Percentiles rank a stretch among this genome's conserved stretches.
phyloP scores from a whole-genome alignment of 2,329 filamentous ascomycete genomes.

The Aspergillus tubingensis region DNA sequence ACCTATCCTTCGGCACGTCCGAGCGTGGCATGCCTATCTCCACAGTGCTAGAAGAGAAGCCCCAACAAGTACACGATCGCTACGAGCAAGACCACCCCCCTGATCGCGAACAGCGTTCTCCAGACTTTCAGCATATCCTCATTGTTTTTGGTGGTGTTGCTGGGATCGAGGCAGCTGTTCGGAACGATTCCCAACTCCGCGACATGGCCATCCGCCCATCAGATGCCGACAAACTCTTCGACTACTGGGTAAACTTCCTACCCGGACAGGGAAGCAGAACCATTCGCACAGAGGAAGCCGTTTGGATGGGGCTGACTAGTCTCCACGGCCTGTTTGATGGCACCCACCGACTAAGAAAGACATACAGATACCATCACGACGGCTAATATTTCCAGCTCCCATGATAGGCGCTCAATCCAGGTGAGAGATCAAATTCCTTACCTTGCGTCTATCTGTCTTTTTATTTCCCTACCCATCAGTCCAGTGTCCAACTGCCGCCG shows the following conservation, averaged over 20 bases:
- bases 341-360: slow-evolving; percentile 18
- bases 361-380: slow-evolving; percentile 1
- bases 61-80: neutral
- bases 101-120: neutral
- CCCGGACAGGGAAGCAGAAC: slow-evolving; percentile 79
- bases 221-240: slow-evolving; percentile 72
- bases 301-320: slow-evolving; percentile 73
- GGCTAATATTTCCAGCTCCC: neutral
- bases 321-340: slow-evolving; percentile 58
- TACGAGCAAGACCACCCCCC: neutral
- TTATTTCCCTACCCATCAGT: neutral
- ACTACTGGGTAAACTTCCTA: slow-evolving; percentile 80
- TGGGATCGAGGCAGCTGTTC: neutral
- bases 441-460: neutral
- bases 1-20: neutral
- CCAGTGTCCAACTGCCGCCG: neutral
- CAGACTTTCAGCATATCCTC: neutral
- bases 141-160: neutral
- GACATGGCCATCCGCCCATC: slow-evolving; percentile 60
- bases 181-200: neutral
- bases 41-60: neutral
- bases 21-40: neutral
- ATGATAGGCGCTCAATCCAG: neutral
- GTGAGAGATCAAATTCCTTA: neutral
- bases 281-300: slow-evolving; percentile 80